Evolutionary conservation across 768 basidiomycete genomes (phyloP).

Genomic region (Coprinellus aureogranulatus): DNA sequence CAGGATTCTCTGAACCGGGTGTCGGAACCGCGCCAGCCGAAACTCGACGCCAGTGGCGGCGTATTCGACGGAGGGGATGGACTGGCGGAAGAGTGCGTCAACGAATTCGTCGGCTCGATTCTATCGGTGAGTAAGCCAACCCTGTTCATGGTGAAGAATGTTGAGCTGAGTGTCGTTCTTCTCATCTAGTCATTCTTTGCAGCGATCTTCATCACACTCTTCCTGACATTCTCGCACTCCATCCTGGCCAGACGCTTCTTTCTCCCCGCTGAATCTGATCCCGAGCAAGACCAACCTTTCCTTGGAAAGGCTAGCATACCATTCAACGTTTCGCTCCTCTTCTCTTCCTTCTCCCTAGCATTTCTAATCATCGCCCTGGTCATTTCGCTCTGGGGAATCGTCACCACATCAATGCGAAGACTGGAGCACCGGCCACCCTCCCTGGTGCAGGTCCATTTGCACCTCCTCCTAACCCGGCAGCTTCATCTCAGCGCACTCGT

Average conservation of each 20-base stretch:
- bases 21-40: not conserved
- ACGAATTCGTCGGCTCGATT: too few species aligned
- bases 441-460: conserved; percentile 20
- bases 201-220: conserved; percentile 2
- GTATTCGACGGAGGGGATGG: not conserved
- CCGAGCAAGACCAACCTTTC: too few species aligned
- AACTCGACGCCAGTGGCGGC: too few species aligned
- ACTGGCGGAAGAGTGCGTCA: not conserved
- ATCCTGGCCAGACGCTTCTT: not conserved
- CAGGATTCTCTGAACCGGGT: conserved; percentile 6
- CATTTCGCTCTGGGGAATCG: conserved; percentile 6
- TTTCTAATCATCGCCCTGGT: conserved; percentile 1
- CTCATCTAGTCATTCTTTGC: conserved; percentile 1
- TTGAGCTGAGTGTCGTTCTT: too few species aligned
- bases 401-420: conserved; percentile 6
- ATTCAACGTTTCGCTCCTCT: conserved; percentile 8
- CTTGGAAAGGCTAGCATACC: not conserved
- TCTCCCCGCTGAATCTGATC: too few species aligned
- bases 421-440: conserved; percentile 3
- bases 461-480: conserved; percentile 24
- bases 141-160: too few species aligned
- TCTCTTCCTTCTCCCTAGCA: not conserved
- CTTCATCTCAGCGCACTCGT: conserved; percentile 5
- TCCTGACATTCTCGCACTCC: not conserved
- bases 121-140: not conserved